Conservation (phyloP, 164 flowering plant genomes). For the Tetracentron sinense region DNA sequence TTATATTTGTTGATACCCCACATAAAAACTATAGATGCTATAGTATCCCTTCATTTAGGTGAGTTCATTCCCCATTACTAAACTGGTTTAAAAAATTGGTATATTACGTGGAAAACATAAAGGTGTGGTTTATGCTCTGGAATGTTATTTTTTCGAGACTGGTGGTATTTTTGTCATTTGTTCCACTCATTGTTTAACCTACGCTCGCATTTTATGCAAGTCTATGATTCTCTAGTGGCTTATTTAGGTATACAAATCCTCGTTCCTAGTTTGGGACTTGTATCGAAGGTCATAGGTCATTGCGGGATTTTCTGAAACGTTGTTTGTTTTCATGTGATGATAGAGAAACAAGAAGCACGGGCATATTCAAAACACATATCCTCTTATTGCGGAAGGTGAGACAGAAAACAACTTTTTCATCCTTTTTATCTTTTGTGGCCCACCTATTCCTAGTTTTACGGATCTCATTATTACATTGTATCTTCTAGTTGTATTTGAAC, state of each 20-base stretch:
- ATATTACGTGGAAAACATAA: not conserved
- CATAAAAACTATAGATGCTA: no score
- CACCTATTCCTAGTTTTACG: not conserved
- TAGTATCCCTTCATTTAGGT: no score
- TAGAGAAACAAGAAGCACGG: slow-evolving; percentile 84
- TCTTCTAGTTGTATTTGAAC: not conserved
- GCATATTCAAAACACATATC: slow-evolving; percentile 86
- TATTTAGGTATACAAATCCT: not conserved
- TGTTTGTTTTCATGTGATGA: slow-evolving; percentile 11
- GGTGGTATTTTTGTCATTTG: not conserved
- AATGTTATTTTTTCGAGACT: not conserved
- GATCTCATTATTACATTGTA: not conserved
- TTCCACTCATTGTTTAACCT: not conserved
- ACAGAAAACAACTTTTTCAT: not conserved
- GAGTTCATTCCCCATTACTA: not conserved
- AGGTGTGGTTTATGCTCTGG: not conserved
- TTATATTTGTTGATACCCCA: no score
- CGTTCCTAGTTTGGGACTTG: not conserved
- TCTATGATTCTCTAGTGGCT: not conserved
- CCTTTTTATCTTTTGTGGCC: not conserved
- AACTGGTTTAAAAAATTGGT: not conserved
- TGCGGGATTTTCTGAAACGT: not conserved
- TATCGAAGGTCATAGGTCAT: not conserved
- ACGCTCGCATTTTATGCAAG: not conserved
- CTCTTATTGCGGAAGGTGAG: slow-evolving; percentile 91